phyloP scores from a whole-genome alignment of 192 early-diverging fungal species.

The Bifiguratus adelaidae region DNA sequence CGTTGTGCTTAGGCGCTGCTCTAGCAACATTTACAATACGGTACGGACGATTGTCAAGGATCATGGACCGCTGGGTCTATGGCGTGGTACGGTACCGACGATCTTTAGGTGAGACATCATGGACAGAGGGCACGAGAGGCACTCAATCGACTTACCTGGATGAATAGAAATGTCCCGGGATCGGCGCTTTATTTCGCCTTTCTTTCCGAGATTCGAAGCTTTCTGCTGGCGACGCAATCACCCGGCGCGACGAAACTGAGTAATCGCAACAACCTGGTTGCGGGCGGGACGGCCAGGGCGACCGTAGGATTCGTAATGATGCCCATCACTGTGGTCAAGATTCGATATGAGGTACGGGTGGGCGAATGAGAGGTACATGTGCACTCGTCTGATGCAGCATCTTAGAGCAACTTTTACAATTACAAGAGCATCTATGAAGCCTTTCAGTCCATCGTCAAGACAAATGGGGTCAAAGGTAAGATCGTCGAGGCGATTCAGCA shows the following conservation, averaged over 20 bases:
- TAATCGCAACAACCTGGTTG: conserved; percentile 56
- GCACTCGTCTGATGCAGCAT: neutral
- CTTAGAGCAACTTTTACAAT: conserved; percentile 72
- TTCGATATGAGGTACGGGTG: conserved; percentile 66
- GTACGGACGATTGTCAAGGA: conserved; percentile 45
- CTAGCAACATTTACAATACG: conserved; percentile 40
- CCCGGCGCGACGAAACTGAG: conserved; percentile 16
- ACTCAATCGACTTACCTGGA: too few relatives aligned
- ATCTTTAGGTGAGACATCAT: conserved; percentile 36
- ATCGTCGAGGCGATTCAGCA: neutral
- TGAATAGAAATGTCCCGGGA: conserved; percentile 58
- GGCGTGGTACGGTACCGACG: conserved; percentile 71
- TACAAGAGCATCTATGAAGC: conserved; percentile 65
- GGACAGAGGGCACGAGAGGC: too few relatives aligned
- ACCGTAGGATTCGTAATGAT: conserved; percentile 81
- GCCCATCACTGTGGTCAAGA: conserved; percentile 91
- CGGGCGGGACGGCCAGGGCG: conserved; percentile 58
- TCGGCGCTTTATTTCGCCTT: conserved; percentile 62
- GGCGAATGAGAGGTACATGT: neutral
- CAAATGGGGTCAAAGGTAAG: conserved; percentile 54
- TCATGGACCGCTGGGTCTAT: conserved; percentile 55
- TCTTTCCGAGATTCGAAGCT: conserved; percentile 48
- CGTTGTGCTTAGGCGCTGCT: neutral
- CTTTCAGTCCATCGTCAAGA: conserved; percentile 49
- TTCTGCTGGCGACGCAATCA: conserved; percentile 30